Conservation (phyloP, 1,139 yeast genomes). For the Kodamaea anthophila region DNA sequence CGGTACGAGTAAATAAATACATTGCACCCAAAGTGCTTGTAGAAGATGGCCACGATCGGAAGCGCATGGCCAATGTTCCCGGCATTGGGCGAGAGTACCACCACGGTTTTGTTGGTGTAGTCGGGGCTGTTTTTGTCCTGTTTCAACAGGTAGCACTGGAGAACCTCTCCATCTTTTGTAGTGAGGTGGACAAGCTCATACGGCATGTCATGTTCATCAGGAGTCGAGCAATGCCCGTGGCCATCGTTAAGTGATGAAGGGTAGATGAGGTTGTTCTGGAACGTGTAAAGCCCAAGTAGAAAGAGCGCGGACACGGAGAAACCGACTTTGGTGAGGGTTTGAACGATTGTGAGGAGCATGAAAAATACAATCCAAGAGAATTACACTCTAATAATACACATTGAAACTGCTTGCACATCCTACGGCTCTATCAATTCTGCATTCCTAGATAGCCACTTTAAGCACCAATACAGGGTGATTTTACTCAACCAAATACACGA, state of each 20-base stretch:
- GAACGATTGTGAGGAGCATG: conserved; percentile 8
- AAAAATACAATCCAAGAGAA: background rate
- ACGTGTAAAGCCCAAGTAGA: conserved; percentile 54
- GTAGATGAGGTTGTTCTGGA: conserved; percentile 68
- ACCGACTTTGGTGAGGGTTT: conserved; percentile 21
- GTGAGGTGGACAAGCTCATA: conserved; percentile 55
- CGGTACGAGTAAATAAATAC: conserved; percentile 85
- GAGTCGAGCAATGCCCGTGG: conserved; percentile 69
- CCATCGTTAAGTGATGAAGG: conserved; percentile 82
- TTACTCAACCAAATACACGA: too few relatives aligned
- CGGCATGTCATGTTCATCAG: conserved; percentile 64
- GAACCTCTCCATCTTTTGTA: conserved; percentile 60
- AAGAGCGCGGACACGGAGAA: conserved; percentile 33
- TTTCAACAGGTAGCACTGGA: conserved; percentile 40
- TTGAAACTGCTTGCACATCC: too few relatives aligned
- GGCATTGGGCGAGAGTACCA: conserved; percentile 87
- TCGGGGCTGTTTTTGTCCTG: conserved; percentile 38
- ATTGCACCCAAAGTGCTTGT: conserved; percentile 59
- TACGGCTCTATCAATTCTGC: too few relatives aligned
- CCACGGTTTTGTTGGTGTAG: conserved; percentile 61
- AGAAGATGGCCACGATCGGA: conserved; percentile 74
- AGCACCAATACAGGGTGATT: too few relatives aligned
- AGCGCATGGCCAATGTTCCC: conserved; percentile 93
- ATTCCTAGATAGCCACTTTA: too few relatives aligned
- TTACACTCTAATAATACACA: too few relatives aligned